phyloP scores from a whole-genome alignment of 2,329 filamentous ascomycete genomes.

The Colletotrichum sp. region DNA sequence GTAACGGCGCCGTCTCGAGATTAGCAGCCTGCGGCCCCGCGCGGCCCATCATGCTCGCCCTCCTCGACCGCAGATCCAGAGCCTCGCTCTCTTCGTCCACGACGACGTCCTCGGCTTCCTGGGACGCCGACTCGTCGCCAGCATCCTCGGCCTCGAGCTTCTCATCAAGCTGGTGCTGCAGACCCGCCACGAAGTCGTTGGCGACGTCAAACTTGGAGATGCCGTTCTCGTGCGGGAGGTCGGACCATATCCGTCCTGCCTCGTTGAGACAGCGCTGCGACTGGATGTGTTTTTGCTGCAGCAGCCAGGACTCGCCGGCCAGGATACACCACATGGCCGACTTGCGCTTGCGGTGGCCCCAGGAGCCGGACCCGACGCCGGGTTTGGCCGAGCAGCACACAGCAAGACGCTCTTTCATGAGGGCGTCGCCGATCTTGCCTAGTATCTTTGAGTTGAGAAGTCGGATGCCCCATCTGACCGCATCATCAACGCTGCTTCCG shows the following conservation, averaged over 20 bases:
- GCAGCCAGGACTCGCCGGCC: slow-evolving; percentile 83
- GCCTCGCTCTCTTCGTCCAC: slow-evolving; percentile 60
- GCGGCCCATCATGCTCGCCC: slow-evolving; percentile 58
- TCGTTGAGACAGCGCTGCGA: slow-evolving; percentile 79
- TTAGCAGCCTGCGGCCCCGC: slow-evolving; percentile 38
- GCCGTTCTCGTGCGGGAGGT: slow-evolving; percentile 53
- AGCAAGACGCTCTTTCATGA: slow-evolving; percentile 85
- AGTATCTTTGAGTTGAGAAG: slow-evolving; percentile 80
- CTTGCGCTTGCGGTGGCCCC: slow-evolving; percentile 79
- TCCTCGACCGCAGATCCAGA: slow-evolving; percentile 56
- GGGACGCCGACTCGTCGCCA: slow-evolving; percentile 27
- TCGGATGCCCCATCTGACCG: slow-evolving; percentile 81
- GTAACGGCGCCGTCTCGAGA: slow-evolving; percentile 58
- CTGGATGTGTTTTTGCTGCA: slow-evolving; percentile 76
- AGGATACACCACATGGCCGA: slow-evolving; percentile 88
- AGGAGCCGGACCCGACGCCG: slow-evolving; percentile 62
- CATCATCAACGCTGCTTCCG: slow-evolving; percentile 81
- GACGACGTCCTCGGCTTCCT: slow-evolving; percentile 41
- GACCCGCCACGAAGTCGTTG: slow-evolving; percentile 53
- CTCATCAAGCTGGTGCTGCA: slow-evolving; percentile 55
- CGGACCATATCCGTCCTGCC: slow-evolving; percentile 61
- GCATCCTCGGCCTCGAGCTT: slow-evolving; percentile 41
- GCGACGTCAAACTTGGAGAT: slow-evolving; percentile 56
- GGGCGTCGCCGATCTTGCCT: slow-evolving; percentile 76
- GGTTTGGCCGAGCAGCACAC: slow-evolving; percentile 80